Conservation (phyloP, 2,329 filamentous ascomycete species). For the Aspergillus ochraceoroseus region DNA sequence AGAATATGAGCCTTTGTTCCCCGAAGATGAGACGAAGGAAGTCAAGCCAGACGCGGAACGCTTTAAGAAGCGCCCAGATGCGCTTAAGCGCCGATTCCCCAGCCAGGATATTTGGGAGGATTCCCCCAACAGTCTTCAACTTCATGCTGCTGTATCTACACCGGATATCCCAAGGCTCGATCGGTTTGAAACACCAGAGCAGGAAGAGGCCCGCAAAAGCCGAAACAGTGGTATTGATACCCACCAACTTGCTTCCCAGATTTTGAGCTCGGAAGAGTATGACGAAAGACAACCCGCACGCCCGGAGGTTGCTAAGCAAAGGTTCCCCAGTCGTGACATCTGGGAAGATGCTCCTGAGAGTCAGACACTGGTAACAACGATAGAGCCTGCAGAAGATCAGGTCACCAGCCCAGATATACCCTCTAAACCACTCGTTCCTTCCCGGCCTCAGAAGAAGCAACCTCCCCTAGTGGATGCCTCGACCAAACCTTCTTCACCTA, state of each 20-base stretch:
- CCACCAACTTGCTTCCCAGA: slow-evolving; percentile 33
- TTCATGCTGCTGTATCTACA: slow-evolving; percentile 73
- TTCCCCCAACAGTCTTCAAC: slow-evolving; percentile 76
- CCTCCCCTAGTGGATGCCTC: slow-evolving; percentile 31
- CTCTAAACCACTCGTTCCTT: slow-evolving; percentile 32
- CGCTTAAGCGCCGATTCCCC: slow-evolving; percentile 69
- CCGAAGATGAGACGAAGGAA: slow-evolving; percentile 64
- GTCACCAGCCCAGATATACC: slow-evolving; percentile 39
- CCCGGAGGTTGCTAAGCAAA: slow-evolving; percentile 54
- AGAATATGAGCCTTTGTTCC: slow-evolving; percentile 93
- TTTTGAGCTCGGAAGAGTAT: slow-evolving; percentile 31
- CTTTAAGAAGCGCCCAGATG: slow-evolving; percentile 51
- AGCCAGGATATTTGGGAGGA: slow-evolving; percentile 98
- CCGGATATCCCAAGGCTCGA: slow-evolving; percentile 57
- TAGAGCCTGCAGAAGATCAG: slow-evolving; percentile 50
- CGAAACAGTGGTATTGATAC: slow-evolving; percentile 40
- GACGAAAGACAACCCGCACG: slow-evolving; percentile 35
- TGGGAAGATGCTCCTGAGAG: slow-evolving; percentile 94
- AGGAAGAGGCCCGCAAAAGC: slow-evolving; percentile 45
- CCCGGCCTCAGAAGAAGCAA: slow-evolving; percentile 35
- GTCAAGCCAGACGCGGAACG: slow-evolving; percentile 52
- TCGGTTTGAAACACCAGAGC: slow-evolving; percentile 45
- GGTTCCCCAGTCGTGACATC: slow-evolving; percentile 86
- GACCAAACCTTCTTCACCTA: slow-evolving; percentile 43
- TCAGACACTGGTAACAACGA: slow-evolving; percentile 68